Conservation (phyloP, 2,329 filamentous ascomycete species). For the Fusarium humuli region DNA sequence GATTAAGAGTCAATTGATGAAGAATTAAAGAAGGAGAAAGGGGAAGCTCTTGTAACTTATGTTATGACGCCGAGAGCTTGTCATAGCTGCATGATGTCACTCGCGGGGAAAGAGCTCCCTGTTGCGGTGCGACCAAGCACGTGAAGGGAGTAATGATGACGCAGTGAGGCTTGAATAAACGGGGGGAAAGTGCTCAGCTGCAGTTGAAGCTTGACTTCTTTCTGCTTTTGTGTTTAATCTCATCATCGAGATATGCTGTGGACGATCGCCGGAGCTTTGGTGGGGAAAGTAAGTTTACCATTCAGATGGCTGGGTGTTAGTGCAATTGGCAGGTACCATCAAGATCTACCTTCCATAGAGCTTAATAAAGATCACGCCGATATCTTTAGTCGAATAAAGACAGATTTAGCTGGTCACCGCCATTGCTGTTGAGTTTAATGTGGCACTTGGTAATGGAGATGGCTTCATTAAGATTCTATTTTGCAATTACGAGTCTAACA, state of each 20-base stretch:
- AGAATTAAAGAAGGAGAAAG: slow-evolving; percentile 11
- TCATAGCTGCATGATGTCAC: slow-evolving; percentile 45
- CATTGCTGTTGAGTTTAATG: background rate
- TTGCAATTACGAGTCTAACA: background rate
- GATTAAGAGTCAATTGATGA: slow-evolving; percentile 24
- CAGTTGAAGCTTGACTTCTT: slow-evolving; percentile 7
- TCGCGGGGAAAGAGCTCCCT: slow-evolving; percentile 39
- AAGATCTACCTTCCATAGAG: slow-evolving; percentile 2
- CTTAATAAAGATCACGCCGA: background rate
- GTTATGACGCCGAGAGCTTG: slow-evolving; percentile 39
- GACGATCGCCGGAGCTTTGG: slow-evolving; percentile 32
- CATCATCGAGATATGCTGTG: slow-evolving; percentile 34
- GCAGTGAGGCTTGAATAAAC: slow-evolving; percentile 34
- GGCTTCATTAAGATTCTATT: background rate
- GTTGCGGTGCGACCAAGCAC: slow-evolving; percentile 35
- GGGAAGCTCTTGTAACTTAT: slow-evolving; percentile 31
- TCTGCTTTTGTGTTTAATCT: slow-evolving; percentile 10
- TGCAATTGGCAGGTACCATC: slow-evolving; percentile 7
- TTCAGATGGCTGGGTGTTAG: slow-evolving; percentile 12
- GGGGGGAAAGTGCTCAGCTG: slow-evolving; percentile 12
- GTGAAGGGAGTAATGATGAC: slow-evolving; percentile 46
- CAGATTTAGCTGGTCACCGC: background rate
- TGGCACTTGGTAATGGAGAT: background rate
- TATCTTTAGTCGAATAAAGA: background rate
- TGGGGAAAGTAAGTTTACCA: slow-evolving; percentile 12